Base-by-base conservation (phyloP, 495 filamentous ascomycete species). In the Pyronema omphalodes region DNA sequence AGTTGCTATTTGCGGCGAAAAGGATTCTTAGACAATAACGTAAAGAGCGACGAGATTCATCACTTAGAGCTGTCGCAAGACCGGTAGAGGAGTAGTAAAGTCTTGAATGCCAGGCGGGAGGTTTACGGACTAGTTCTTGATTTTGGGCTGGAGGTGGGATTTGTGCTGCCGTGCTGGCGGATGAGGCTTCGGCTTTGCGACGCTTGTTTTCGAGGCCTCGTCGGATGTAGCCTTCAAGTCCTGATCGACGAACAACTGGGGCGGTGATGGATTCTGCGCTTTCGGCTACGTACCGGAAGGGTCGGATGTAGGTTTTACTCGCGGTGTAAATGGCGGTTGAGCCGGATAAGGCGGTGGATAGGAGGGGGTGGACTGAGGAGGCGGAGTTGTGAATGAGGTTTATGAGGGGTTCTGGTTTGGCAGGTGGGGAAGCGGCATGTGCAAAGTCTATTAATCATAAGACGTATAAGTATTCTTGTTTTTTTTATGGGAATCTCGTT, bases 271-370 rank as follows among this genome's bases (percentile, higher is more conserved):
- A 79, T 67, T 94, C 88, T 33, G 94, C 77, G 58, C 86, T 83
- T 61, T 93, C 85, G 39, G 84, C 86, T 57, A 84, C 75, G 40
- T 82, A 81, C 60, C 82, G 85, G 68, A 94, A 82, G 2, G 83
- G 76, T 0, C 88, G 86, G 5, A 84, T 87, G 63, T 91, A 91
- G 19, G 83, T 83, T 66, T 96, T 94, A 14, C 83, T 83, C 4
- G 73, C 78, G 34, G 79, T 76, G 63, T 94, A 96, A 2, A 83
- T 84, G 33, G 82, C 83, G 0, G 87, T 72, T 0, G 86, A 88
- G 44, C 79, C 80, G 60, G 82, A 82, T 57, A 94, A 86, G 0
- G 86, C 83, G 8, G 82, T 94, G 71, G 35, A 95, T 74, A 9
- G 83, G 79, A 59, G 55, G 9, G 58, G 68, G 61, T 44, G 68